Evolutionary conservation across 306 rosid species (phyloP), one percentile per base, ranked within the genome.

Genomic region (Crataegus laevigata): DNA sequence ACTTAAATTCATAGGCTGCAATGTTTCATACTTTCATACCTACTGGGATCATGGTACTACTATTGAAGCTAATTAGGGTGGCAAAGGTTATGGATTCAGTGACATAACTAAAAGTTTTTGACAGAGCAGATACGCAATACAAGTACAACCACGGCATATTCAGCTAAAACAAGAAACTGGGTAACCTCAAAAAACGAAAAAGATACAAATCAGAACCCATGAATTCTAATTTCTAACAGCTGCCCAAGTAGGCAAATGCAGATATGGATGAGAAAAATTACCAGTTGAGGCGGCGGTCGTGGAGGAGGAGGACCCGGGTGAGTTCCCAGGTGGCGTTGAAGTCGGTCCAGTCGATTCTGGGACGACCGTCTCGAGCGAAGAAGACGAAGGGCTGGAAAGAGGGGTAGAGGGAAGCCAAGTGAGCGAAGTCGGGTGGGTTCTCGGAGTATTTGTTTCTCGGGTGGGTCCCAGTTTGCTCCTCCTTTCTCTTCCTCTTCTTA

Each of bases 281-380:
- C 90, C 90, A 87, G 12, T 77, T 55, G 71, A 87, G 81, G 29
- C 75, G 70, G 45, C 79, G 86, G 79, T 84, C 88, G 69, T 87
- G 90, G 74, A 84, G 83, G 62, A 84, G 88, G 52, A 87, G 78
- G 59, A 79, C 88, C 64, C 90, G 81, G 64, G 87, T 90, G 78
- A 92, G 94, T 62, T 90, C 86, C 5, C 94, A 89, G n/a, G 92
- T 92, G 80, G 96, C 96, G 14, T 90, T 90, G 88, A 88, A 92
- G 72, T 92, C 92, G 18, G 91, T 87, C 97, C 97, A 92, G 66
- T 90, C 87, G 51, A 88, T 83, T 71, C 59, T 80, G 80, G 92
- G 94, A 36, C 81, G 82, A 18, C 76, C 74, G 7, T 59, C 22
- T 30, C 58, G 73, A 18, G 81, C 61, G 63, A 72, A 73, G 68